Evolutionary conservation across 202 grass and related monocot species (phyloP), one percentile per base, ranked within the genome.

Genomic region (Schoenoplectus tabernaemontani): DNA sequence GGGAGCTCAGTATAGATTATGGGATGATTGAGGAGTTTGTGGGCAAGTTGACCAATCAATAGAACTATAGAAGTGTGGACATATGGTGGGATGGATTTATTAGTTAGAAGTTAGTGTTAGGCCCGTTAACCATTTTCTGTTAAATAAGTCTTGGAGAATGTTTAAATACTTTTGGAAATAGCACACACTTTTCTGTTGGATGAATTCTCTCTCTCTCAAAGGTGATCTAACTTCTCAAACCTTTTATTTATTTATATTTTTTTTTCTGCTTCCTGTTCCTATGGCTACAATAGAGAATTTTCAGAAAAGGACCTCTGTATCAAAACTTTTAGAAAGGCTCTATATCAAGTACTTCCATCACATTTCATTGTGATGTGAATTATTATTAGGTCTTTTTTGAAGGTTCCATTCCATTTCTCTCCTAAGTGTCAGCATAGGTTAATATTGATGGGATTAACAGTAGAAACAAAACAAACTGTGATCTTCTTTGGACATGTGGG

Each of bases 1-100:
- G 96, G 78, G 96, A 99, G 84, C 86, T 99, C 67, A 99, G 96
- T 85, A 90, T 99, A 81, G 96, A 99, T 86, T 99, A 99, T 78
- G 96, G 96, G 64, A 87, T 96, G 69, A 26, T 85, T 75, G 96
- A 99, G 78, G 96, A 95, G 83, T 26, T 42, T 44, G 82, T 91
- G 7, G 92, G 85, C 11, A 88, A 86, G 82, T 87, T 99, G 92
- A 96, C 88, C 34, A 89, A 91, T 88, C 90, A 95, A 82, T 87
- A 69, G 42, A 73, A 78, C 90, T 92, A 82, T 87, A 69, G 42
- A 73, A 78, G 22, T 77, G 19, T 30, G 76, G 57, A 13, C 60
- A 57, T 22, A 34, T 76, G 63, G 47, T 50, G 48, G 22, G 43
- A 30, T 72, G 42, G 28, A 75, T 54, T 74, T 75, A 36, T 28